Evolutionary conservation across 1,284 basidiomycete species (phyloP).

Genomic region (Sphagnurus paluster): DNA sequence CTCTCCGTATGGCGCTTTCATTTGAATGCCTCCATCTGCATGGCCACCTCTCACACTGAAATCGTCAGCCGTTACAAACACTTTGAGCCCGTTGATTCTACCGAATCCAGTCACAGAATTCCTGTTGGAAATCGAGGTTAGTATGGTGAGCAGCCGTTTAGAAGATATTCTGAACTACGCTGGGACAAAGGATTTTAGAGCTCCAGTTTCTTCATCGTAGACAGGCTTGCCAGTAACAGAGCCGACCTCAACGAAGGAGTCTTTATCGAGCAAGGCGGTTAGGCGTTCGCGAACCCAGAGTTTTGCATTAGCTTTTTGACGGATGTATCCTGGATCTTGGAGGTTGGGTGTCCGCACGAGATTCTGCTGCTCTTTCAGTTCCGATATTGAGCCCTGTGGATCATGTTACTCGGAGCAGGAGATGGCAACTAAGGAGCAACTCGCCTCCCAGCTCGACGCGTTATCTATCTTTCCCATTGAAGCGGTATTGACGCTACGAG

Average conservation of each 20-base stretch:
- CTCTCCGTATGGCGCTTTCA: slow-evolving; percentile 42
- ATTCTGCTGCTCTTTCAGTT: slow-evolving; percentile 32
- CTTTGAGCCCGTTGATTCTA: slow-evolving; percentile 31
- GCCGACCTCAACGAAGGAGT: slow-evolving; percentile 39
- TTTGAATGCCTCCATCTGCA: slow-evolving; percentile 42
- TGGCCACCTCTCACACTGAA: slow-evolving; percentile 46
- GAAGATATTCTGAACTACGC: slow-evolving; percentile 28
- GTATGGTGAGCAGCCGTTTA: not conserved
- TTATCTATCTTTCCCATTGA: slow-evolving; percentile 21
- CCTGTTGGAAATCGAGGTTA: slow-evolving; percentile 21
- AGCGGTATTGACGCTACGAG: slow-evolving; percentile 5
- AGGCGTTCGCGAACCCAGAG: slow-evolving; percentile 45
- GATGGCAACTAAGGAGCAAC: slow-evolving; percentile 3
- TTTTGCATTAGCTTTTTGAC: slow-evolving; percentile 42
- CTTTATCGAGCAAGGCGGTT: slow-evolving; percentile 33
- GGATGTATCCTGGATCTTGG: slow-evolving; percentile 39
- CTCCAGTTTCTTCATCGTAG: slow-evolving; percentile 30
- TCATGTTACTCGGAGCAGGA: not conserved
- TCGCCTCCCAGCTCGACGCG: slow-evolving; percentile 20
- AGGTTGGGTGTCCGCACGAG: slow-evolving; percentile 33
- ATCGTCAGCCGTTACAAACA: slow-evolving; percentile 43
- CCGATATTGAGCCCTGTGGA: slow-evolving; percentile 30
- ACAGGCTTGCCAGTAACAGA: slow-evolving; percentile 41
- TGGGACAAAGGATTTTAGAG: slow-evolving; percentile 34
- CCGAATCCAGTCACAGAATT: slow-evolving; percentile 43